These are phyloP conservation scores for Pogostemon cablin DNA, from an alignment of 257 asterid species.

Conservation along the genomic window DNA sequence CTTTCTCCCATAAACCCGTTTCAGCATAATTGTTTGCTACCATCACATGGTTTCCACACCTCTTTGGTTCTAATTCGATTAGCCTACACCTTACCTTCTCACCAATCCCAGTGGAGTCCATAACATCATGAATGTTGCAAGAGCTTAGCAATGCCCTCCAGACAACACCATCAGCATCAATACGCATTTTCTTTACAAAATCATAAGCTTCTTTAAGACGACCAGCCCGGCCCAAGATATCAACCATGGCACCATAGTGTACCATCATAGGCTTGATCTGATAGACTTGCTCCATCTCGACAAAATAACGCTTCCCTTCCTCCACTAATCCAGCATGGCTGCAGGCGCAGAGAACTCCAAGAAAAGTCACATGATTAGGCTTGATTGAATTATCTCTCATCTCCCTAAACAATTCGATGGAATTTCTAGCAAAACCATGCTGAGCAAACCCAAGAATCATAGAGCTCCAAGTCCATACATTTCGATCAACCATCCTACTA, in stretches of 20 bases:
- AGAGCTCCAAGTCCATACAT: slow-evolving; percentile 86
- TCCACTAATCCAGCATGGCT: slow-evolving; percentile 73
- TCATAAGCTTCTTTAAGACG: slow-evolving; percentile 59
- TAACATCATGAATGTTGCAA: slow-evolving; percentile 64
- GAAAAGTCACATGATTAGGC: slow-evolving; percentile 75
- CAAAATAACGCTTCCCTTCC: slow-evolving; percentile 51
- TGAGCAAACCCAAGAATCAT: slow-evolving; percentile 82
- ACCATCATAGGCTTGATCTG: slow-evolving; percentile 61
- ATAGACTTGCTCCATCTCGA: slow-evolving; percentile 56
- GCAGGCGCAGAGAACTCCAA: slow-evolving; percentile 82
- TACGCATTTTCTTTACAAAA: slow-evolving; percentile 58
- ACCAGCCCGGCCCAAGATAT: slow-evolving; percentile 72
- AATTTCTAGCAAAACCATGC: slow-evolving; percentile 60
- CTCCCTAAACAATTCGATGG: slow-evolving; percentile 49
- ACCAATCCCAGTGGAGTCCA: slow-evolving; percentile 50
- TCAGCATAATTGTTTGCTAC: slow-evolving; percentile 71
- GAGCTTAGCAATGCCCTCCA: slow-evolving; percentile 88
- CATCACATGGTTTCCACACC: slow-evolving; percentile 74
- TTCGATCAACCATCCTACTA: slow-evolving; percentile 45
- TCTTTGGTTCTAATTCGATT: slow-evolving; percentile 65
- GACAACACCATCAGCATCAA: slow-evolving; percentile 59
- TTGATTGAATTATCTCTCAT: slow-evolving; percentile 45
- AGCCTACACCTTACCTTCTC: slow-evolving; percentile 57
- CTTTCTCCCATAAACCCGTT: slow-evolving; percentile 70
- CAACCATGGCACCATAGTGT: slow-evolving; percentile 81